A percentile compares a stretch with the other conserved stretches of the same genome.
Evolutionary conservation across 2,329 filamentous ascomycete genomes (phyloP).

Genomic region (Diatrype stigma): DNA sequence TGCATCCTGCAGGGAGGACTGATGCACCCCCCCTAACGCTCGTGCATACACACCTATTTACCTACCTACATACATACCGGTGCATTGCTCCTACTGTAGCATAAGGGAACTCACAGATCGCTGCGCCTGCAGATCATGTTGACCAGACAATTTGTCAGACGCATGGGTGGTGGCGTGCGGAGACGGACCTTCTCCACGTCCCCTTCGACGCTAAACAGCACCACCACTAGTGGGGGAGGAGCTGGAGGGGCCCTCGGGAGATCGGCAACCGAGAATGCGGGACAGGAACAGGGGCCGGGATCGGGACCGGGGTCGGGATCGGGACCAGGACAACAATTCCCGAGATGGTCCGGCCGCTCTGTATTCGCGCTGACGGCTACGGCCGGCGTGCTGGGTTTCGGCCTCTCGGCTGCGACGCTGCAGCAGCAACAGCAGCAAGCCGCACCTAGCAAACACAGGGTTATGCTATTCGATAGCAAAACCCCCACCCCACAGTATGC

Average conservation of each 20-base stretch:
- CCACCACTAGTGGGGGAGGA: slow-evolving; percentile 1
- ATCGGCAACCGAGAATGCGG: slow-evolving; percentile 1
- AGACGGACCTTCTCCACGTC: slow-evolving; percentile 13
- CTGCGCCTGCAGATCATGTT: slow-evolving; percentile 15
- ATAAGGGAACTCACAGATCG: neutral
- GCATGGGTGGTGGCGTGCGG: slow-evolving; percentile 14
- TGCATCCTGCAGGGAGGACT: neutral
- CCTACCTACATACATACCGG: too few relatives aligned
- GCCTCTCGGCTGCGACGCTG: slow-evolving; percentile 22
- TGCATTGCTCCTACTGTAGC: neutral
- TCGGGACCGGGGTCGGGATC: neutral
- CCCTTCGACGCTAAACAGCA: slow-evolving; percentile 9
- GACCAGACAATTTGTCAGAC: slow-evolving; percentile 14
- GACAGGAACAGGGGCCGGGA: too few relatives aligned
- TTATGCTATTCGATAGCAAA: slow-evolving; percentile 26
- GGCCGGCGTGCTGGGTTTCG: slow-evolving; percentile 26
- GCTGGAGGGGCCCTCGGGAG: slow-evolving; percentile 10
- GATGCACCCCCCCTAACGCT: neutral
- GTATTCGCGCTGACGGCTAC: slow-evolving; percentile 25
- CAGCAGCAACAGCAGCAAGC: slow-evolving; percentile 4
- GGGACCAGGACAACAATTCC: slow-evolving; percentile 9
- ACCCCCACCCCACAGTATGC: slow-evolving; percentile 38
- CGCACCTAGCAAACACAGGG: slow-evolving; percentile 12
- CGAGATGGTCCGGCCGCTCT: slow-evolving; percentile 26
- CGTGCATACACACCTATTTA: neutral